A percentile compares a stretch with the other conserved stretches of the same genome.
Evolutionary conservation across 768 basidiomycete genomes (phyloP).

Genomic region (Lactifluus rugatus): DNA sequence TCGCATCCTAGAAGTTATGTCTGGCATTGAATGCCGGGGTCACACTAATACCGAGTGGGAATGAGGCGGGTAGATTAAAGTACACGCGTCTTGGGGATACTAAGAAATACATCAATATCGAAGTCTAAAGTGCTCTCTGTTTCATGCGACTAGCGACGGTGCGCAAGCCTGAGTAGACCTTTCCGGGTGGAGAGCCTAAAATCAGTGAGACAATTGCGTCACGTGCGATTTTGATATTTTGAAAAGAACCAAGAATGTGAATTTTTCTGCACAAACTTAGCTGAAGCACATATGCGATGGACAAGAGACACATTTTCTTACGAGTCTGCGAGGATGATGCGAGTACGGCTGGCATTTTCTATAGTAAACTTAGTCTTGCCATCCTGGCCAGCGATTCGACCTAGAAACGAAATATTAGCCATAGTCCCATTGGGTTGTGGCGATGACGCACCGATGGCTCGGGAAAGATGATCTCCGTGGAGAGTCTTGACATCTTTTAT

Average conservation of each 20-base stretch:
- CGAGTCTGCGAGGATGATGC: slow-evolving; percentile 99
- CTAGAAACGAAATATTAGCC: slow-evolving; percentile 29
- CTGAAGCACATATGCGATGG: slow-evolving; percentile 11
- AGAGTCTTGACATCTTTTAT: slow-evolving; percentile 99
- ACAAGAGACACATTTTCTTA: slow-evolving; percentile 34
- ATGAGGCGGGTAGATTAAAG: not conserved
- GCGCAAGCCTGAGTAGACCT: slow-evolving; percentile 83
- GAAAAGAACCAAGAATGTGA: slow-evolving; percentile 96
- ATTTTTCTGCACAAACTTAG: slow-evolving; percentile 62
- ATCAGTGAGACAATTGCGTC: slow-evolving; percentile 95
- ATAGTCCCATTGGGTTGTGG: not conserved
- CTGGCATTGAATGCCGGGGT: not conserved
- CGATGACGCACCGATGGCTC: slow-evolving; percentile 72
- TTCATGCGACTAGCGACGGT: slow-evolving; percentile 90
- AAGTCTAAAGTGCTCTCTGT: slow-evolving; percentile 66
- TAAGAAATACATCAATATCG: not conserved
- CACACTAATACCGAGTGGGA: not conserved
- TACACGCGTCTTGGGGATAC: not conserved
- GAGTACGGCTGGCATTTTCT: slow-evolving; percentile 91
- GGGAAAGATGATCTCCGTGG: slow-evolving; percentile 95
- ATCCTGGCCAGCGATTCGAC: slow-evolving; percentile 96
- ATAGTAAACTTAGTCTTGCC: slow-evolving; percentile 99
- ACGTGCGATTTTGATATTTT: slow-evolving; percentile 95
- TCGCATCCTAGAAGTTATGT: not conserved
- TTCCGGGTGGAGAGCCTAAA: slow-evolving; percentile 90